Evolutionary conservation across 108 stramenopile species (phyloP), one percentile per base, ranked within the genome.

Genomic region (Aureococcus anophagefferens): DNA sequence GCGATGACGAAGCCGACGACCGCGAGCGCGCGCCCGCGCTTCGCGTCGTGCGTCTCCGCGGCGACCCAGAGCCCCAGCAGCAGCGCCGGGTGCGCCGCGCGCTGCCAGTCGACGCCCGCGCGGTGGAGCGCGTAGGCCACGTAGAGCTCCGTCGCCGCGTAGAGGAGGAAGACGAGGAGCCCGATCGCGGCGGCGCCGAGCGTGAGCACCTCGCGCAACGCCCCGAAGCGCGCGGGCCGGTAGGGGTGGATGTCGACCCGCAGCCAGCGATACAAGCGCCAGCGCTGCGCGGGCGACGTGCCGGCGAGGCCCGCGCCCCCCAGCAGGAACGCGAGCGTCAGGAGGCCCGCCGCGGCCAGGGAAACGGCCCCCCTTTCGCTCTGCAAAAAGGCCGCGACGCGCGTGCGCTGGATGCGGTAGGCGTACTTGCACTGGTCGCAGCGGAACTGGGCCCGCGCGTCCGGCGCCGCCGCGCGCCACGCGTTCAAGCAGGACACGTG

Each of bases 401-500:
- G n/a, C 1, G 71, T 65, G 7, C 71, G 32, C 36, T 63, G 32
- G 30, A 72, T 9, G 64, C 34, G 36, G 44, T 72, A 72, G 59
- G 63, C 18, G 63, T 64, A 72, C 15, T n/a, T 28, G 40, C 71
- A 72, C 36, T 72, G 71, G 13, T 30, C 37, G 28, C 71, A 72
- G 25, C 35, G 21, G 36, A 65, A 72, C 28, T 13, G 34, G 9
- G 34, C 25, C 36, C 37, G 18, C 15, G 32, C n/a, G 32, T 32
- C 33, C 35, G 64, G 33, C 25, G 71, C 32, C 29, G 25, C n/a
- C 4, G 13, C 33, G 21, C 71, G 71, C 71, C 71, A 72, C 0
- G 29, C 62, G 45, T 73, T 45, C 0, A 73, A 44, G 33, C 72
- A 73, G 30, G 31, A 34, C n/a, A 68, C 62, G 44, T 73, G 72